phyloP scores from a whole-genome alignment of 345 rosid genomes.

The Gynandropsis gynandra region DNA sequence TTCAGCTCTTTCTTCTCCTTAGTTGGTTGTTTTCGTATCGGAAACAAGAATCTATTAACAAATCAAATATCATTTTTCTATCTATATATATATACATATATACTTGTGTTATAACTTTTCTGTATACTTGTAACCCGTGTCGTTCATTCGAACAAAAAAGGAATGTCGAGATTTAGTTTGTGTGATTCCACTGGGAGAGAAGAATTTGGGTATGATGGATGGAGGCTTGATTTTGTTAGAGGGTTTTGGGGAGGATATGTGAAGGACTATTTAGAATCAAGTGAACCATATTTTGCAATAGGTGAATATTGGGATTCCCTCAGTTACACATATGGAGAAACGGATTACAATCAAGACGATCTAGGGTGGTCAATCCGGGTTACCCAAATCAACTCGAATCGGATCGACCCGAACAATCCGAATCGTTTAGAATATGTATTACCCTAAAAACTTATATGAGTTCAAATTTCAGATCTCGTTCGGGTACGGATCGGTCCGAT shows the following conservation, averaged over 20 bases:
- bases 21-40: constrained; percentile 9
- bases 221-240: constrained; percentile 98
- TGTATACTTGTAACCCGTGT: neutral
- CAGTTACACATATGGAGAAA: constrained; percentile 70
- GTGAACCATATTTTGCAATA: constrained; percentile 75
- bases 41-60: neutral
- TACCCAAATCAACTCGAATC: too few relatives aligned
- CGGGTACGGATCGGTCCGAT: too few relatives aligned
- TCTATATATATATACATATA: neutral
- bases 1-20: constrained; percentile 5
- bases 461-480: too few relatives aligned
- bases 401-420: too few relatives aligned
- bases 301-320: constrained; percentile 99
- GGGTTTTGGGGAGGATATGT: constrained; percentile 99
- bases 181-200: too few relatives aligned
- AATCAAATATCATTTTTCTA: too few relatives aligned
- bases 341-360: constrained; percentile 93
- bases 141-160: neutral
- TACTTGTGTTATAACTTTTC: too few relatives aligned
- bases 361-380: too few relatives aligned
- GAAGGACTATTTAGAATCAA: constrained; percentile 91
- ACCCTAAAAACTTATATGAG: too few relatives aligned
- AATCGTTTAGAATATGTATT: too few relatives aligned
- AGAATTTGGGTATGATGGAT: constrained; percentile 96
- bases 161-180: constrained; percentile 1